These are phyloP conservation scores for Suillus discolor DNA, from an alignment of 768 basidiomycete species.

Conservation along the genomic window DNA sequence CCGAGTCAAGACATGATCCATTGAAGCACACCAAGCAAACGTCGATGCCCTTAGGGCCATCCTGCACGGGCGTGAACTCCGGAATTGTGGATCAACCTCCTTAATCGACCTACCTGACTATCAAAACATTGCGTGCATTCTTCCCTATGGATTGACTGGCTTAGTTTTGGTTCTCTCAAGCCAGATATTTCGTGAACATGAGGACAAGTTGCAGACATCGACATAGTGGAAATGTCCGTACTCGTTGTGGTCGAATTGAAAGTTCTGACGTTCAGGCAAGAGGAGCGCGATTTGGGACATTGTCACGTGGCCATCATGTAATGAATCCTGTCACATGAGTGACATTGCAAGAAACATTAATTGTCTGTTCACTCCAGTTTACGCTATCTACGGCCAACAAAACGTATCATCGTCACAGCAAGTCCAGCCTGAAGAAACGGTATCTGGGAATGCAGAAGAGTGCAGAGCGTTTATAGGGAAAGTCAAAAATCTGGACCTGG, in stretches of 20 bases:
- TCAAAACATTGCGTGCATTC: constrained; percentile 99
- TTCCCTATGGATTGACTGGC: constrained; percentile 81
- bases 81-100: constrained; percentile 2
- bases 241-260: constrained; percentile 3
- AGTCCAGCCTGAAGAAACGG: constrained; percentile 26
- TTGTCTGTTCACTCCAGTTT: not conserved
- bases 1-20: constrained; percentile 73
- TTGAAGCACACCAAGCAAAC: constrained; percentile 95
- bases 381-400: not conserved
- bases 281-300: not conserved
- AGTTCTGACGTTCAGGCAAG: not conserved
- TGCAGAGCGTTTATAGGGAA: constrained; percentile 28
- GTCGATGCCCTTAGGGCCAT: constrained; percentile 74
- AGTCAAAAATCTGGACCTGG: constrained; percentile 23
- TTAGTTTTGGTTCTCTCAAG: constrained; percentile 59
- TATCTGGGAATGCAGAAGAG: constrained; percentile 20
- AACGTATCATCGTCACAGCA: constrained; percentile 13
- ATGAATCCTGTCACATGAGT: not conserved
- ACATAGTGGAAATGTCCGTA: constrained; percentile 19
- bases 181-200: constrained; percentile 54
- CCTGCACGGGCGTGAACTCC: constrained; percentile 43
- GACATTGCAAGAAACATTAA: not conserved
- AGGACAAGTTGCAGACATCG: constrained; percentile 40
- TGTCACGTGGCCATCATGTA: not conserved
- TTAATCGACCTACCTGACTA: constrained; percentile 61